A percentile compares a stretch with the other conserved stretches of the same genome.
Evolutionary conservation across 2,329 filamentous ascomycete genomes (phyloP).

Genomic region (Hymenoscyphus fraxineus): DNA sequence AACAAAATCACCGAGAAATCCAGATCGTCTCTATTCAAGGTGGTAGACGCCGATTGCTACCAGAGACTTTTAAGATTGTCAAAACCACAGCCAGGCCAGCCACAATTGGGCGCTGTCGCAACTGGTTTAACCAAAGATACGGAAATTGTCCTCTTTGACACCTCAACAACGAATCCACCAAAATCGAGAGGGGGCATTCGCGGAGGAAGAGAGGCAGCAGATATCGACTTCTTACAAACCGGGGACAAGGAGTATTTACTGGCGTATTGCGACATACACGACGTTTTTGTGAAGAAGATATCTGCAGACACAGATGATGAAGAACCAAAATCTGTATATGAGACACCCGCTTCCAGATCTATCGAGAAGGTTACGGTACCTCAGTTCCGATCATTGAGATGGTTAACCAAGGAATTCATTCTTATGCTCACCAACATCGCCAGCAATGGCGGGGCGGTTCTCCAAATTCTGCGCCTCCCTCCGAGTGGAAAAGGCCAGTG

Average conservation of each 20-base stretch:
- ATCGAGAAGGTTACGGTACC: slow-evolving; percentile 44
- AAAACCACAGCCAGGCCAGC: slow-evolving; percentile 46
- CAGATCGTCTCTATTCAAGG: slow-evolving; percentile 50
- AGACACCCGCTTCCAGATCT: slow-evolving; percentile 45
- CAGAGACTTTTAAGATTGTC: slow-evolving; percentile 57
- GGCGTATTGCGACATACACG: slow-evolving; percentile 73
- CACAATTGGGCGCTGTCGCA: slow-evolving; percentile 71
- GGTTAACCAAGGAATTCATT: slow-evolving; percentile 54
- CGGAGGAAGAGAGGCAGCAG: slow-evolving; percentile 56
- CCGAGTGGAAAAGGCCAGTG: slow-evolving; percentile 37
- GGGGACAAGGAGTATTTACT: slow-evolving; percentile 63
- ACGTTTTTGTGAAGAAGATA: slow-evolving; percentile 57
- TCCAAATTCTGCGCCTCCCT: slow-evolving; percentile 50
- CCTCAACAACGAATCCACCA: slow-evolving; percentile 48
- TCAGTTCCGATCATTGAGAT: slow-evolving; percentile 55
- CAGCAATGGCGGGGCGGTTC: slow-evolving; percentile 52
- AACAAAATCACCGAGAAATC: slow-evolving; percentile 49
- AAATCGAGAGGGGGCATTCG: slow-evolving; percentile 49
- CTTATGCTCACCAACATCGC: slow-evolving; percentile 57
- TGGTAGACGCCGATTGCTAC: slow-evolving; percentile 50
- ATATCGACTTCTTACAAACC: slow-evolving; percentile 66
- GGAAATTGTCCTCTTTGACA: slow-evolving; percentile 78
- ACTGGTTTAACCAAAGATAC: slow-evolving; percentile 72
- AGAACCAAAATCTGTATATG: slow-evolving; percentile 53
- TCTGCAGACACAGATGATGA: slow-evolving; percentile 38